phyloP scores from a whole-genome alignment of 805 yeast genomes.

The Yarrowia yakushimensis region DNA sequence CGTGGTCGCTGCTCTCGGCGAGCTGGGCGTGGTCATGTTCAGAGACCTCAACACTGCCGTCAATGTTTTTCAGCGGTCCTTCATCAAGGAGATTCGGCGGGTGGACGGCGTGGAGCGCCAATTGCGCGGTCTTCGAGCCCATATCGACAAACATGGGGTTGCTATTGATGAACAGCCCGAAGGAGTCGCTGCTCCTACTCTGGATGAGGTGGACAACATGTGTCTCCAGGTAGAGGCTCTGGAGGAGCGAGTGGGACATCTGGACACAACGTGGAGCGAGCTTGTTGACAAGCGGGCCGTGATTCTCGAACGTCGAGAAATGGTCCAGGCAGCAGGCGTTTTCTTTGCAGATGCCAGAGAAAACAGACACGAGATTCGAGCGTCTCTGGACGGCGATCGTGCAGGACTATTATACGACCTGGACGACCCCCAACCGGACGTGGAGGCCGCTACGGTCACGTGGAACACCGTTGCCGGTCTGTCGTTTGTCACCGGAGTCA shows the following conservation, averaged over 20 bases:
- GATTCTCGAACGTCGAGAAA: slow-evolving; percentile 68
- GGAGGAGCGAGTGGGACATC: slow-evolving; percentile 67
- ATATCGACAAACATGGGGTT: slow-evolving; percentile 35
- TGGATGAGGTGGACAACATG: slow-evolving; percentile 68
- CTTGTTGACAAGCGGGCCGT: slow-evolving; percentile 57
- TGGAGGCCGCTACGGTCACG: slow-evolving; percentile 26
- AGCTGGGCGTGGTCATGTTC: slow-evolving; percentile 78
- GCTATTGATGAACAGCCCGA: slow-evolving; percentile 26
- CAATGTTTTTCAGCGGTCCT: slow-evolving; percentile 80
- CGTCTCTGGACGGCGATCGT: slow-evolving; percentile 33
- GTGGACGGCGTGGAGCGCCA: slow-evolving; percentile 83
- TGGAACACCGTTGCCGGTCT: slow-evolving; percentile 27
- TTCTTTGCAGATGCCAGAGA: slow-evolving; percentile 39
- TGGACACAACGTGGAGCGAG: slow-evolving; percentile 63
- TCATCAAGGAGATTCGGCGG: slow-evolving; percentile 78
- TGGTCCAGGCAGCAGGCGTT: slow-evolving; percentile 47
- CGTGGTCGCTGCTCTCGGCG: slow-evolving; percentile 76
- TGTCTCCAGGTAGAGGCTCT: slow-evolving; percentile 57
- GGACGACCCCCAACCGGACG: slow-evolving; percentile 30
- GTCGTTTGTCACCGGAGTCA: slow-evolving; percentile 72
- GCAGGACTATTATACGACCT: slow-evolving; percentile 28
- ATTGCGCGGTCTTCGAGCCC: slow-evolving; percentile 40
- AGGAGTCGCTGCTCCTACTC: slow-evolving; percentile 30
- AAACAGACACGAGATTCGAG: slow-evolving; percentile 38
- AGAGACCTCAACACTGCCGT: slow-evolving; percentile 79